Evolutionary conservation across 2,329 filamentous ascomycete species (phyloP).

Genomic region (Penicillium sp.): DNA sequence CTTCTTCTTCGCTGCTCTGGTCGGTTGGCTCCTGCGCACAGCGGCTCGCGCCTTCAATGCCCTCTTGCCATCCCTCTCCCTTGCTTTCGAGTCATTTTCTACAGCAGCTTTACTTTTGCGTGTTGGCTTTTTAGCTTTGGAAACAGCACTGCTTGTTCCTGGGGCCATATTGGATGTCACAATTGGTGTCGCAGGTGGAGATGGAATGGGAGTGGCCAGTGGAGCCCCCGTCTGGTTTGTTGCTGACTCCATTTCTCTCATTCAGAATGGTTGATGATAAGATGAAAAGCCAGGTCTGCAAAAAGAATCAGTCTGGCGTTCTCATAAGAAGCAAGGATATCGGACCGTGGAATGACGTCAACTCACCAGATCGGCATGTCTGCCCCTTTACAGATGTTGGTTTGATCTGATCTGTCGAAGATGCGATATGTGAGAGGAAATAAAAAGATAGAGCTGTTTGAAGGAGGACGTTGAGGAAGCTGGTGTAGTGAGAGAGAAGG

Average conservation of each 20-base stretch:
- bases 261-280: no score
- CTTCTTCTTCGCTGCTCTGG: background rate
- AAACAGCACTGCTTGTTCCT: no score
- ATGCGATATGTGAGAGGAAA: no score
- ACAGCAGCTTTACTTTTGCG: background rate
- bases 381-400: no score
- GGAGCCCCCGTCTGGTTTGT: no score
- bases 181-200: background rate
- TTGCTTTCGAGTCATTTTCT: background rate
- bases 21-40: background rate
- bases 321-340: background rate
- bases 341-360: background rate
- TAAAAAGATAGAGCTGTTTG: no score
- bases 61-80: background rate
- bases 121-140: no score
- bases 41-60: background rate
- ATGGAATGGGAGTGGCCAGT: background rate
- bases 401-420: no score
- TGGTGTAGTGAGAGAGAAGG: no score
- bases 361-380: background rate
- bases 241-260: no score
- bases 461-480: no score
- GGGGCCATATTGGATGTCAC: background rate
- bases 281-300: no score
- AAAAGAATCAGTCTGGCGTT: background rate